phyloP scores from a whole-genome alignment of 305 asterid species.

The Withania somnifera region DNA sequence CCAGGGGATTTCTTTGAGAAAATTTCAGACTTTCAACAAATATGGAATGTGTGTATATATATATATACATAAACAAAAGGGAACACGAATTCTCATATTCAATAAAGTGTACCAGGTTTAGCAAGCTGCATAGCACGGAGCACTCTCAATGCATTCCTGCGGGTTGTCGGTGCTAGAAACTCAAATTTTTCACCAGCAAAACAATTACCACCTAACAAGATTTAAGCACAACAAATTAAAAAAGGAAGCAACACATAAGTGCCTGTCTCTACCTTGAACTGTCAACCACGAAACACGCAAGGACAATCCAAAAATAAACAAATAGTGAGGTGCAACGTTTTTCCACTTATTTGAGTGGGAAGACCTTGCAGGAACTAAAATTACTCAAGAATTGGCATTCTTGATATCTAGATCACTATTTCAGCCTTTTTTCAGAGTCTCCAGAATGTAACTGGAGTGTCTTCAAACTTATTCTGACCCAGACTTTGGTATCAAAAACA shows the following conservation, averaged over 20 bases:
- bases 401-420: neutral
- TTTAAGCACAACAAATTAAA: conserved; percentile 9
- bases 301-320: neutral
- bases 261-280: neutral
- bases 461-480: neutral
- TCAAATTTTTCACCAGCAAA: conserved; percentile 50
- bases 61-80: neutral
- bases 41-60: neutral
- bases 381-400: neutral
- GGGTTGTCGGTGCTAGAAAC: conserved; percentile 86
- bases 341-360: neutral
- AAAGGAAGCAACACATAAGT: conserved; percentile 1
- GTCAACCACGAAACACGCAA: neutral
- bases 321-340: neutral
- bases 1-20: neutral
- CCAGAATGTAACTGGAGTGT: neutral
- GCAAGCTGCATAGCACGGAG: conserved; percentile 98
- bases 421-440: neutral
- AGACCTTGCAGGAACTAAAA: neutral
- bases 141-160: conserved; percentile 76
- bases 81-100: neutral
- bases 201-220: conserved; percentile 38
- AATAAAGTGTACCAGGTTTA: conserved; percentile 65
- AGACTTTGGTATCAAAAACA: neutral
- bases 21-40: neutral